Evolutionary conservation across 2,329 filamentous ascomycete species (phyloP).

Genomic region (Achaetomium macrosporum): DNA sequence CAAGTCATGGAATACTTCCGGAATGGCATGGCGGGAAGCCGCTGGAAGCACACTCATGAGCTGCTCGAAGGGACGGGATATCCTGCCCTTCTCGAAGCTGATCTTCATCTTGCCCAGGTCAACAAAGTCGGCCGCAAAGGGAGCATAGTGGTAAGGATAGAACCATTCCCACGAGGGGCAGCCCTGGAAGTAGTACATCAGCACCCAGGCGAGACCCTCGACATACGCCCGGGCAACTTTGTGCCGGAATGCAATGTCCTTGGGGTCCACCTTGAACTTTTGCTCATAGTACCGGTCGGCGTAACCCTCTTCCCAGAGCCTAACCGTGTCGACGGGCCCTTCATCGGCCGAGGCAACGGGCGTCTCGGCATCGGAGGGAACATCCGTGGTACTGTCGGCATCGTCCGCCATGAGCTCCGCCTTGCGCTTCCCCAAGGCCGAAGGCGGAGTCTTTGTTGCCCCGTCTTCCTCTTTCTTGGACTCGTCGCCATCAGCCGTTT

Average conservation of each 20-base stretch:
- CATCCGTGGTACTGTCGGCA: constrained; percentile 52
- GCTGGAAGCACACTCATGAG: constrained; percentile 97
- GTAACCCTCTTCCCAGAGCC: constrained; percentile 93
- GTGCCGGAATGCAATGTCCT: constrained; percentile 79
- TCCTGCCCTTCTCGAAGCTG: constrained; percentile 74
- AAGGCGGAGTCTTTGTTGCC: constrained; percentile 21
- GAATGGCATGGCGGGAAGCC: constrained; percentile 85
- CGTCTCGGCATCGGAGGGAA: constrained; percentile 42
- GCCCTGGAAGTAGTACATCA: constrained; percentile 96
- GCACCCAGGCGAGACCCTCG: constrained; percentile 90
- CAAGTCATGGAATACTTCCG: constrained; percentile 77
- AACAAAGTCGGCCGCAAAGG: constrained; percentile 92
- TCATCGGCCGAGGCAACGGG: constrained; percentile 53
- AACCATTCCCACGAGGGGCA: constrained; percentile 99
- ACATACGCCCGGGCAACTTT: constrained; percentile 88
- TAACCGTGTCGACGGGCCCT: constrained; percentile 70
- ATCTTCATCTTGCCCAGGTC: constrained; percentile 74
- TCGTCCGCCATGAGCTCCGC: constrained; percentile 61
- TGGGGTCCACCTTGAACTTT: constrained; percentile 81
- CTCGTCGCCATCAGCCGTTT: constrained; percentile 13
- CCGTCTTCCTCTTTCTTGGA: constrained; percentile 11
- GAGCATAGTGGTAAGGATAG: constrained; percentile 97
- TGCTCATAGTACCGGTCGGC: constrained; percentile 94
- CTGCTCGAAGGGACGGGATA: constrained; percentile 91
- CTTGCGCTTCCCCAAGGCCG: constrained; percentile 61